phyloP scores from a whole-genome alignment of 2,329 filamentous ascomycete genomes.

The Xylariaceae sp. region DNA sequence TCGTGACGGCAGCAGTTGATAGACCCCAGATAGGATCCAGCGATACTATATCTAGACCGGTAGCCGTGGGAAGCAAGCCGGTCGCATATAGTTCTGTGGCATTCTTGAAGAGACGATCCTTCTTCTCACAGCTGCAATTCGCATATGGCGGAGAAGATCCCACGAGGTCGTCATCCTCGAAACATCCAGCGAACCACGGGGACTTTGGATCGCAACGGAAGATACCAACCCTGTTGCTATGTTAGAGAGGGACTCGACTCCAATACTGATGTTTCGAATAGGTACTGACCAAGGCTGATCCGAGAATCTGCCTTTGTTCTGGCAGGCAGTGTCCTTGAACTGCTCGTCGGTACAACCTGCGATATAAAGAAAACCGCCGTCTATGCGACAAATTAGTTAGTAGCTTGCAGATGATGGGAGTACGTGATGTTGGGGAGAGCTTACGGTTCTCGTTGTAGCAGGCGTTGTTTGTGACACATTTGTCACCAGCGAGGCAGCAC shows the following conservation, averaged over 20 bases:
- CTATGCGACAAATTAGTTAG: conserved; percentile 11
- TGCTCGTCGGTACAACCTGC: conserved; percentile 22
- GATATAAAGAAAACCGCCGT: conserved; percentile 17
- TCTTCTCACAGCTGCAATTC: conserved; percentile 17
- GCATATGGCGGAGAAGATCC: conserved; percentile 11
- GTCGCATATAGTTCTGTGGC: background rate
- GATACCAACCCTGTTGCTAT: conserved; percentile 17
- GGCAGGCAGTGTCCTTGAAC: conserved; percentile 19
- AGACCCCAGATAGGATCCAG: too few relatives aligned
- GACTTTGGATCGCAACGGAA: conserved; percentile 14
- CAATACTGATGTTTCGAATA: background rate
- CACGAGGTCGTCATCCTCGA: conserved; percentile 12
- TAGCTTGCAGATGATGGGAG: background rate
- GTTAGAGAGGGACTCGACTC: conserved; percentile 1
- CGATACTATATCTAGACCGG: too few relatives aligned
- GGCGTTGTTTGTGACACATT: conserved; percentile 19
- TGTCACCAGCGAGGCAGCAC: conserved; percentile 23
- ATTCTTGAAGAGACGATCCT: conserved; percentile 13
- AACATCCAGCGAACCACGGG: conserved; percentile 20
- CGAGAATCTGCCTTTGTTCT: conserved; percentile 19
- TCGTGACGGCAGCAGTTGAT: too few relatives aligned
- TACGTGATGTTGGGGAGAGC: background rate
- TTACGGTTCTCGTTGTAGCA: conserved; percentile 21
- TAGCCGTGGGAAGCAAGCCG: too few relatives aligned
- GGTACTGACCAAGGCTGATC: conserved; percentile 13